These are phyloP conservation scores for Sungouiozyma ichnusensis DNA, from an alignment of 805 yeast genomes.

Conservation along the genomic window DNA sequence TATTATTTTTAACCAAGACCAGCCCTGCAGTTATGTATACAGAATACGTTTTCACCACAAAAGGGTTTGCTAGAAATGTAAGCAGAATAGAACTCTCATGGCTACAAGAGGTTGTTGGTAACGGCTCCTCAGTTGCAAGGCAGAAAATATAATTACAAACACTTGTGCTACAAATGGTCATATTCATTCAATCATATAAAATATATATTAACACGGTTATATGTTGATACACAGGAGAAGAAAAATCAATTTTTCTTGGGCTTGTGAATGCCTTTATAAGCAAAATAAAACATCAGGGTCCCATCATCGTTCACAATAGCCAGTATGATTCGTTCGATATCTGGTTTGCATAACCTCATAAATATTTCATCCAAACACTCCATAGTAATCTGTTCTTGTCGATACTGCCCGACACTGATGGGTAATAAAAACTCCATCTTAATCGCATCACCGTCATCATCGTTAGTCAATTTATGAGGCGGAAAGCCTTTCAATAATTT, in stretches of 20 bases:
- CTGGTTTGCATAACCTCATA: slow-evolving; percentile 8
- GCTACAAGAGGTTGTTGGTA: slow-evolving; percentile 63
- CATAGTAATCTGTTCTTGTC: slow-evolving; percentile 14
- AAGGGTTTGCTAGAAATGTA: slow-evolving; percentile 88
- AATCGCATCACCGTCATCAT: slow-evolving; percentile 5
- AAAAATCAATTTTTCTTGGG: slow-evolving; percentile 43
- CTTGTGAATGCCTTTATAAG: slow-evolving; percentile 54
- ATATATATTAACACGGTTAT: background rate
- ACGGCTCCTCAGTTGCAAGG: slow-evolving; percentile 11
- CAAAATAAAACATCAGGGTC: slow-evolving; percentile 58
- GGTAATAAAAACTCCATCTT: slow-evolving; percentile 22
- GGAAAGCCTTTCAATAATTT: slow-evolving; percentile 17
- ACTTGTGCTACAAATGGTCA: background rate
- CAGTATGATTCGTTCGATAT: slow-evolving; percentile 36
- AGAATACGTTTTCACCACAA: slow-evolving; percentile 86
- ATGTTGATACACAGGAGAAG: background rate
- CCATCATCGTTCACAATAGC: slow-evolving; percentile 58
- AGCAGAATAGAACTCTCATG: slow-evolving; percentile 71
- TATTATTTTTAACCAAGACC: slow-evolving; percentile 63
- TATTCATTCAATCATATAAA: background rate
- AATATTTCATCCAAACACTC: slow-evolving; percentile 17
- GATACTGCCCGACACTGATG: slow-evolving; percentile 22
- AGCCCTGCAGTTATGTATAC: slow-evolving; percentile 87
- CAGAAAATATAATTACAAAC: slow-evolving; percentile 5
- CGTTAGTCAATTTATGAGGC: slow-evolving; percentile 17